Evolutionary conservation across 2,329 filamentous ascomycete species (phyloP).

Genomic region (Lasiodiplodia sp.): DNA sequence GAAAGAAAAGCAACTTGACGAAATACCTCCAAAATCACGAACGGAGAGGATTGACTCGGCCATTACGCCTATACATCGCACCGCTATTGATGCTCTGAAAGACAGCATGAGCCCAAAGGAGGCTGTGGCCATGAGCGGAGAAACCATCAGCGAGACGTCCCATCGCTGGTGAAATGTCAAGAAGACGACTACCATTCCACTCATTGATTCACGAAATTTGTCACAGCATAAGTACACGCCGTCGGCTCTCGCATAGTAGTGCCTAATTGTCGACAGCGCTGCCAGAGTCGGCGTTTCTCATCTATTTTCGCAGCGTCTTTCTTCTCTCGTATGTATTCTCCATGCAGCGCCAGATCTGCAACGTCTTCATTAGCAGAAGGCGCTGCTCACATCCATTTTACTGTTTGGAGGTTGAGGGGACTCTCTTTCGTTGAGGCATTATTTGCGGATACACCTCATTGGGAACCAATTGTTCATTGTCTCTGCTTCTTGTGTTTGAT

Average conservation of each 20-base stretch:
- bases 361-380: background rate
- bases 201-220: background rate
- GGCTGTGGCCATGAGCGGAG: background rate
- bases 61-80: background rate
- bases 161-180: background rate
- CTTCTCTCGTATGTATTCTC: background rate
- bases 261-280: background rate
- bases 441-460: conserved; percentile 8
- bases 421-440: conserved; percentile 3
- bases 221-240: background rate
- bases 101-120: conserved; percentile 5
- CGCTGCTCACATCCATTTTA: background rate
- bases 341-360: background rate
- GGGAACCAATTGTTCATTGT: background rate
- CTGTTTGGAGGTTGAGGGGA: background rate
- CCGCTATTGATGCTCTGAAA: background rate
- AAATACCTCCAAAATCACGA: background rate
- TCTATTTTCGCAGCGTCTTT: background rate
- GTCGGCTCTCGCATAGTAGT: background rate
- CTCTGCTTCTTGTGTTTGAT: background rate
- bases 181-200: background rate
- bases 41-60: conserved; percentile 2
- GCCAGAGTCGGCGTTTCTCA: background rate
- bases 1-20: background rate
- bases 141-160: background rate